Conservation (phyloP, 176 grass and related monocot species). For the Oryza meridionalis region DNA sequence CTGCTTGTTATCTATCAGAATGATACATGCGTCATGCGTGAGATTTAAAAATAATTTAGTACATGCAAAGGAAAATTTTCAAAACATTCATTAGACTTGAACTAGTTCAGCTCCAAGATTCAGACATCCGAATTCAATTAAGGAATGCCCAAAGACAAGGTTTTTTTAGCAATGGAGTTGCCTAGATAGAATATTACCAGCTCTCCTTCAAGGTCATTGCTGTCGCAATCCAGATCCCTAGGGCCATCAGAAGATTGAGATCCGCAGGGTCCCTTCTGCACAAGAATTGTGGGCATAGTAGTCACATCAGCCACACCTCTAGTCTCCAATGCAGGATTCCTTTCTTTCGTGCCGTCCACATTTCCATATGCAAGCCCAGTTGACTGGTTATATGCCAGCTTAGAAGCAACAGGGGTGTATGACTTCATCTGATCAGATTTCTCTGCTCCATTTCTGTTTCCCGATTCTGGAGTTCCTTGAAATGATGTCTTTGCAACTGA, state of each 20-base stretch:
- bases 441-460: constrained; percentile 44
- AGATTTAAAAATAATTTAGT: not conserved
- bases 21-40: not conserved
- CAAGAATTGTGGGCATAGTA: constrained; percentile 22
- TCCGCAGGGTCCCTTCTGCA: constrained; percentile 54
- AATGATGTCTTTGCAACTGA: constrained; percentile 57
- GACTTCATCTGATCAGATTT: constrained; percentile 53
- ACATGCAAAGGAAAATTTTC: not conserved
- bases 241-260: constrained; percentile 65
- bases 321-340: constrained; percentile 30
- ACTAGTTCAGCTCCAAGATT: not conserved
- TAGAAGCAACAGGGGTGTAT: constrained; percentile 44
- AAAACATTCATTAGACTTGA: not conserved
- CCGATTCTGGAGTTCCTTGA: constrained; percentile 56
- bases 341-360: constrained; percentile 28
- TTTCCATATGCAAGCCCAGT: constrained; percentile 32
- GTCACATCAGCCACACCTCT: constrained; percentile 45
- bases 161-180: not conserved
- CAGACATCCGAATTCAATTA: not conserved
- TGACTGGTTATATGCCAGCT: constrained; percentile 44
- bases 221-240: constrained; percentile 69
- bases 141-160: not conserved
- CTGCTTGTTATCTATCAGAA: constrained; percentile 56
- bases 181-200: constrained; percentile 52
- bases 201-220: constrained; percentile 67